A percentile compares a stretch with the other conserved stretches of the same genome.
These are phyloP conservation scores for Cynara cardunculus DNA, from an alignment of 129 eudicot species.

Conservation along the genomic window DNA sequence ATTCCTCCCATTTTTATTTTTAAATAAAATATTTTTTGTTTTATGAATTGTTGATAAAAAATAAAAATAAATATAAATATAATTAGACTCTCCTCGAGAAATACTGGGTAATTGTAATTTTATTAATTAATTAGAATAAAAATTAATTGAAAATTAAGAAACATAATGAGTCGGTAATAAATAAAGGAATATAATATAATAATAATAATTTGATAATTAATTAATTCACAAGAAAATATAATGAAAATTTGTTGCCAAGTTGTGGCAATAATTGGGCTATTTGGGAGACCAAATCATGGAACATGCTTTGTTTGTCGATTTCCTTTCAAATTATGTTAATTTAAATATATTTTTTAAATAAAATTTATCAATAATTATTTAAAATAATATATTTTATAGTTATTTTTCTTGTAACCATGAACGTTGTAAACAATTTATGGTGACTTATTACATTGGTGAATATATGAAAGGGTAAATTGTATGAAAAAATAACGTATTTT, in stretches of 20 bases:
- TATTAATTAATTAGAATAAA: not conserved
- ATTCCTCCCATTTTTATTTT: not conserved
- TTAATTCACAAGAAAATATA: not conserved
- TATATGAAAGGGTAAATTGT: too few relatives aligned
- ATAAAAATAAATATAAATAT: not conserved
- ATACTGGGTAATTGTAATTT: not conserved
- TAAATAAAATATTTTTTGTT: too few relatives aligned
- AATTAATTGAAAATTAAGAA: not conserved
- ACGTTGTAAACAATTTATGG: too few relatives aligned
- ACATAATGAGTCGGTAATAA: not conserved
- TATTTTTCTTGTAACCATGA: too few relatives aligned
- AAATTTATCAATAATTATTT: not conserved
- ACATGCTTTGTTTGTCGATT: constrained; percentile 28
- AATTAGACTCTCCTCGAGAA: not conserved
- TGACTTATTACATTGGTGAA: too few relatives aligned
- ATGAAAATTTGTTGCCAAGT: not conserved
- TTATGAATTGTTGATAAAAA: too few relatives aligned
- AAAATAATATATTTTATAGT: not conserved
- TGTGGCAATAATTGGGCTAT: constrained; percentile 27
- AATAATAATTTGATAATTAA: not conserved
- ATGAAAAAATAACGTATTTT: too few relatives aligned
- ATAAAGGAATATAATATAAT: not conserved
- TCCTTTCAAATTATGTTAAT: constrained; percentile 14
- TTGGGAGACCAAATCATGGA: constrained; percentile 28
- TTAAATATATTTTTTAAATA: not conserved